These are phyloP conservation scores for Fonsecaea erecta DNA, from an alignment of 2,329 filamentous ascomycete species.

Conservation along the genomic window DNA sequence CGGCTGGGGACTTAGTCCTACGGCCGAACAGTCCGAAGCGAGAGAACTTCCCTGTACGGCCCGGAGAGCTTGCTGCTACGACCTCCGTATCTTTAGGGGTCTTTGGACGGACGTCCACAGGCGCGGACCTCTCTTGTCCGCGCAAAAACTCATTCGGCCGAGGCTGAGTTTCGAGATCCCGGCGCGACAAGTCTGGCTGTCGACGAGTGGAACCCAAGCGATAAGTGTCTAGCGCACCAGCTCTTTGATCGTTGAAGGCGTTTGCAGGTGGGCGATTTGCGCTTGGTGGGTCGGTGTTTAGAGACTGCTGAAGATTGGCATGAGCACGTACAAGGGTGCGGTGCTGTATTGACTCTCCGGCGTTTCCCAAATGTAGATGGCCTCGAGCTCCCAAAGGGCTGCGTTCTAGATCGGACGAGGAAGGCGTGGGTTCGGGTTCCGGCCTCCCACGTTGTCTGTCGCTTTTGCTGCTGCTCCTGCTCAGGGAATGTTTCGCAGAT, in stretches of 20 bases:
- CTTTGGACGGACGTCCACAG: neutral
- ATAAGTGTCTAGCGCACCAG: conserved; percentile 60
- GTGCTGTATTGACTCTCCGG: conserved; percentile 39
- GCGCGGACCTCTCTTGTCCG: neutral
- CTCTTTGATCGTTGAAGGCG: conserved; percentile 58
- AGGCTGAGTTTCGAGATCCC: conserved; percentile 44
- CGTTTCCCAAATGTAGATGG: conserved; percentile 36
- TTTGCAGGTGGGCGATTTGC: conserved; percentile 72
- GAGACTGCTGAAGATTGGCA: conserved; percentile 28
- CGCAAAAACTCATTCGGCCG: neutral
- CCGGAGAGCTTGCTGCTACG: conserved; percentile 15
- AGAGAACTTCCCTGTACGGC: conserved; percentile 52
- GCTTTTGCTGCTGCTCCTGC: conserved; percentile 33
- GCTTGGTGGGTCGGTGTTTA: conserved; percentile 54
- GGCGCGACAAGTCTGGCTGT: conserved; percentile 43
- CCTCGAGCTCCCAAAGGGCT: conserved; percentile 26
- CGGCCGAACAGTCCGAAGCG: conserved; percentile 74
- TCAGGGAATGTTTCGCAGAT: conserved; percentile 32
- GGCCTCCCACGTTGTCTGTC: conserved; percentile 12
- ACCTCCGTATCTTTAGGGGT: neutral
- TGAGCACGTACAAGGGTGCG: conserved; percentile 36
- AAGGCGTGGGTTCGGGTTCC: conserved; percentile 14
- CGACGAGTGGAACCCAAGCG: conserved; percentile 63
- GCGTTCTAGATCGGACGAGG: conserved; percentile 15
- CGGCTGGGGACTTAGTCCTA: conserved; percentile 68